Conservation (phyloP, 2,329 filamentous ascomycete species). For the Aspergillus eucalypticola region DNA sequence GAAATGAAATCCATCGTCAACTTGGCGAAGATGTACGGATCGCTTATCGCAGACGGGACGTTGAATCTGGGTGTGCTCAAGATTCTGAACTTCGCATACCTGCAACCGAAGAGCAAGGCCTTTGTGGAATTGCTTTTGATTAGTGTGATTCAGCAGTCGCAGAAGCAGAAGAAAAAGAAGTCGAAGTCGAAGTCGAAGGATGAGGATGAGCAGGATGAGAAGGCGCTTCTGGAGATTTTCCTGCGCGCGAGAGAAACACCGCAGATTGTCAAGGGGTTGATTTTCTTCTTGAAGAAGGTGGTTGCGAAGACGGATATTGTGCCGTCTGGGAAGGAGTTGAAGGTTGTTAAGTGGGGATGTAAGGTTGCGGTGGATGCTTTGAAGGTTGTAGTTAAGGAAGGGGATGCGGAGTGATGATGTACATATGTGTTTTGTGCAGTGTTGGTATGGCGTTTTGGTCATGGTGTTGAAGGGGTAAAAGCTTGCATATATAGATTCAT, state of each 20-base stretch:
- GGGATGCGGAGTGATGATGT: neutral
- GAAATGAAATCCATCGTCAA: constrained; percentile 64
- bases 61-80: constrained; percentile 61
- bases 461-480: constrained; percentile 31
- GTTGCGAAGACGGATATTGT: constrained; percentile 65
- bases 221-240: constrained; percentile 66
- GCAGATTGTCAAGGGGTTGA: constrained; percentile 70
- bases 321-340: constrained; percentile 53
- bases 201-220: constrained; percentile 50
- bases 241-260: constrained; percentile 63
- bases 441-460: constrained; percentile 1
- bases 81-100: constrained; percentile 71
- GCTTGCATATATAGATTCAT: constrained; percentile 7
- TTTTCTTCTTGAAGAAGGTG: constrained; percentile 77
- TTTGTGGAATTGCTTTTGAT: constrained; percentile 83
- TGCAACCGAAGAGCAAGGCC: constrained; percentile 72
- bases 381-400: constrained; percentile 32
- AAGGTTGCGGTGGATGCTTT: constrained; percentile 44
- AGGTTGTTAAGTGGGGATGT: constrained; percentile 51
- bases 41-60: constrained; percentile 61
- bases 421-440: neutral
- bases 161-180: constrained; percentile 47
- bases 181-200: constrained; percentile 23
- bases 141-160: constrained; percentile 69
- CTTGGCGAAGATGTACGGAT: constrained; percentile 66